Evolutionary conservation across 192 early-diverging fungal species (phyloP), one percentile per base, ranked within the genome.

Genomic region (Obelidium mucronatum): DNA sequence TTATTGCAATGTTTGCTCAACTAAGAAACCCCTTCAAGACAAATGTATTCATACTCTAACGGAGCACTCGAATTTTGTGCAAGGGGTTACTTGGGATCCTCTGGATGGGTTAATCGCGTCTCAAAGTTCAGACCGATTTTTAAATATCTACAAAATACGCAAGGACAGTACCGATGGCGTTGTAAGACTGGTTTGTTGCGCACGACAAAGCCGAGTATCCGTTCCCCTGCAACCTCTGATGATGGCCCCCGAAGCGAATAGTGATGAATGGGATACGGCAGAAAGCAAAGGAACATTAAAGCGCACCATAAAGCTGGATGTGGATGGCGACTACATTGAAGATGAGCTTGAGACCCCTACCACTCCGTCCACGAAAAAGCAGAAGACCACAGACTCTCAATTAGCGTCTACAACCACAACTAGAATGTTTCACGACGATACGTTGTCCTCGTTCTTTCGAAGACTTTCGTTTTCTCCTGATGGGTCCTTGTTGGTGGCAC

Each of bases 1-100:
- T 2, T 13, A 30, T 17, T 28, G 35, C 65, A 19, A 40, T 17
- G n/a, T 72, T 17, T 2, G 31, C 11, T 28, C 3, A 39, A 19
- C n/a, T 72, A 74, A 76, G 40, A 73, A 56, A 13, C 56, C 13
- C 11, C 15, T 36, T 36, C 19, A 24, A 88, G 93, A 89, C 48
- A 87, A 87, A 62, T 93, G 91, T 71, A 79, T 95, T 37, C 91
- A 92, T 70, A 89, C 94, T 24, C 85, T 87, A 28, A 62, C 67
- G 2, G 83, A 97, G 67, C 97, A 98, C 79, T 84, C 84, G 44
- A 94, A 97, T 69, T 96, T 94, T 75, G 95, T 98, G n/a, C 97
- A 98, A 81, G 97, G 97, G 42, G 94, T 98, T 13, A 88, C 91
- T 26, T 98, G 97, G 97, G 97, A 98, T 80, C 96, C 97, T 5